These are phyloP conservation scores for Lepidium sativum DNA, from an alignment of 345 rosid genomes.

Conservation along the genomic window DNA sequence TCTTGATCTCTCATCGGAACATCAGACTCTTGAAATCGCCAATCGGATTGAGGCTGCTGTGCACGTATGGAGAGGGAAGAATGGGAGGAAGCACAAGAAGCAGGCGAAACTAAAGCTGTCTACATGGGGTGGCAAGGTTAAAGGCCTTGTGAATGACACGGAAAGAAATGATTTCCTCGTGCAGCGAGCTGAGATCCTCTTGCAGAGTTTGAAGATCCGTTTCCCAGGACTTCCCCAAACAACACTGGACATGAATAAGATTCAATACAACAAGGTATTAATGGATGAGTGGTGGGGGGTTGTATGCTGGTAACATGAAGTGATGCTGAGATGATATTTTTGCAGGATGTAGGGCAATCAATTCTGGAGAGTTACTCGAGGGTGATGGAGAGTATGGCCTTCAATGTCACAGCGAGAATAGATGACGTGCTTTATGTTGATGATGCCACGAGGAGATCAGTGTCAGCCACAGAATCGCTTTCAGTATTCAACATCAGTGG, in stretches of 20 bases:
- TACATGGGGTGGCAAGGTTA: conserved; percentile 91
- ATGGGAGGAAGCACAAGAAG: conserved; percentile 35
- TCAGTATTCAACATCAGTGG: conserved; percentile 62
- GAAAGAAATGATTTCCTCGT: conserved; percentile 54
- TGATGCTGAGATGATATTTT: not conserved
- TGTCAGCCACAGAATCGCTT: conserved; percentile 47
- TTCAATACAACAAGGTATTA: conserved; percentile 76
- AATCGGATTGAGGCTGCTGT: conserved; percentile 79
- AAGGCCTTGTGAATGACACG: conserved; percentile 60
- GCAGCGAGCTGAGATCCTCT: conserved; percentile 67
- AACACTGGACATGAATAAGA: conserved; percentile 89
- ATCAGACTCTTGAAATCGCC: conserved; percentile 73
- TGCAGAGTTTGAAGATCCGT: conserved; percentile 67
- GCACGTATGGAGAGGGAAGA: conserved; percentile 74
- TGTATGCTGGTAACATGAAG: not conserved
- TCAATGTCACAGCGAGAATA: conserved; percentile 95
- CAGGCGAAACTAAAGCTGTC: conserved; percentile 40
- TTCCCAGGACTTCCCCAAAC: conserved; percentile 95
- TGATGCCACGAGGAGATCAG: conserved; percentile 52
- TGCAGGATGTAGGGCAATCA: conserved; percentile 96
- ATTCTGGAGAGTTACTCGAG: conserved; percentile 97
- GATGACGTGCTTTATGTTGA: conserved; percentile 92
- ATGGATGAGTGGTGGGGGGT: not conserved
- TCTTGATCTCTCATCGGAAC: conserved; percentile 84
- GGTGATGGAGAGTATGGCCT: conserved; percentile 97